These are phyloP conservation scores for Lignosus rhinocerotis DNA, from an alignment of 1,284 basidiomycete genomes.

Conservation along the genomic window DNA sequence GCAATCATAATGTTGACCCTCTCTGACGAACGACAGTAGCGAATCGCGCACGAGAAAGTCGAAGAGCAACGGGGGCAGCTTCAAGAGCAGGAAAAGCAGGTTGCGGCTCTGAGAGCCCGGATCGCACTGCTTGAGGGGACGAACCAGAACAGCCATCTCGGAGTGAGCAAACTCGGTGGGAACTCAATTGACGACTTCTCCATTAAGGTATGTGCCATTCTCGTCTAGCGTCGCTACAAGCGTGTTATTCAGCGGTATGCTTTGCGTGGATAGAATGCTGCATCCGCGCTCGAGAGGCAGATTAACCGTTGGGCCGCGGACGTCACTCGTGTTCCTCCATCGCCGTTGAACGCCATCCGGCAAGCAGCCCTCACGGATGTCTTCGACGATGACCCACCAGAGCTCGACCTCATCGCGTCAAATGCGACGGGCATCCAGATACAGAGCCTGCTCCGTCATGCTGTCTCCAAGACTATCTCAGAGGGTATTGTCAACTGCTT, in stretches of 20 bases:
- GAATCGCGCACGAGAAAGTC: constrained; percentile 84
- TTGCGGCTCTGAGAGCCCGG: constrained; percentile 66
- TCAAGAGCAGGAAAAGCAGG: constrained; percentile 80
- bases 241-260: background rate
- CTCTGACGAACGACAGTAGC: constrained; percentile 40
- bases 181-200: constrained; percentile 81
- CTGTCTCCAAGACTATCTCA: constrained; percentile 73
- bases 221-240: background rate
- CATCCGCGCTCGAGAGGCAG: constrained; percentile 73
- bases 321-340: constrained; percentile 58
- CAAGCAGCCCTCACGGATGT: constrained; percentile 64
- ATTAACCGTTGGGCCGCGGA: constrained; percentile 85
- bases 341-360: constrained; percentile 53
- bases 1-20: background rate
- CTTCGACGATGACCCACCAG: constrained; percentile 39
- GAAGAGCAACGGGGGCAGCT: constrained; percentile 77
- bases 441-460: constrained; percentile 75
- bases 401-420: constrained; percentile 17
- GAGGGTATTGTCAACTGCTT: constrained; percentile 80
- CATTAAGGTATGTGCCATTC: constrained; percentile 57
- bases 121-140: constrained; percentile 73
- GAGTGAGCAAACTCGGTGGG: constrained; percentile 43
- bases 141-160: constrained; percentile 36
- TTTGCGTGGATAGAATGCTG: constrained; percentile 56
- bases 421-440: constrained; percentile 63